Base-by-base conservation (phyloP, 2,329 filamentous ascomycete species). In the Apiospora pterosperma region DNA sequence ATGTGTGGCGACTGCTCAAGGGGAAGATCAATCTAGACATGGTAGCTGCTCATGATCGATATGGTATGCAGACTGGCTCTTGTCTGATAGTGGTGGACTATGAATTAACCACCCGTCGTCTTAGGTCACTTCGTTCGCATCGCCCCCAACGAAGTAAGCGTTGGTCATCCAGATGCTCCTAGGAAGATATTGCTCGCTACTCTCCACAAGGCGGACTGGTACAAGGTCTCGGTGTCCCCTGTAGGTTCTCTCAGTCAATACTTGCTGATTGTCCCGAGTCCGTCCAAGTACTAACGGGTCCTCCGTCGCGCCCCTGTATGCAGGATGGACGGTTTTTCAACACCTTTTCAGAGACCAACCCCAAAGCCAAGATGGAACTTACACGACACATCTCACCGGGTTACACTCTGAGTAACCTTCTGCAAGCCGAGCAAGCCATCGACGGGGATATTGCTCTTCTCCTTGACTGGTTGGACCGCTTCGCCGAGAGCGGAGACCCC, bases 121-220 rank as follows among this genome's bases (percentile, higher is more conserved):
- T 6, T 4, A 78, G 74, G 75, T 4, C 68, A 75, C 28, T 81
- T 82, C 66, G 76, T 82, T 36, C 78, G 80, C 14, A 79, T 82
- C 36, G 72, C 73, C 8, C 72, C 76, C 23, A 78, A 81, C 61
- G 79, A 82, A 73, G 74, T 82, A 65, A 80, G 77, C 64, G 73
- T 82, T 38, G 75, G 74, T 62, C 76, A 82, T 66, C 76, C 79
- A 2, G 75, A 80, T 65, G 80, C 75, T 16, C 71, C 80, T 23
- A 73, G 71, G n/a, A 70, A 74, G 61, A 70, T 82, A 5, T 72
- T 81, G 4, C 67, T 76, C 39, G 69, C 70, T 1, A 71, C 72
- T 4, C 66, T 77, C 1, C 65, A 69, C 21, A 74, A 81, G 71
- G 77, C 55, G 62, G 63, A 72, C 10, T 78, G 73, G 73, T 79